These are phyloP conservation scores for Sclerotinia trifoliorum DNA, from an alignment of 2,329 filamentous ascomycete species.

Conservation along the genomic window DNA sequence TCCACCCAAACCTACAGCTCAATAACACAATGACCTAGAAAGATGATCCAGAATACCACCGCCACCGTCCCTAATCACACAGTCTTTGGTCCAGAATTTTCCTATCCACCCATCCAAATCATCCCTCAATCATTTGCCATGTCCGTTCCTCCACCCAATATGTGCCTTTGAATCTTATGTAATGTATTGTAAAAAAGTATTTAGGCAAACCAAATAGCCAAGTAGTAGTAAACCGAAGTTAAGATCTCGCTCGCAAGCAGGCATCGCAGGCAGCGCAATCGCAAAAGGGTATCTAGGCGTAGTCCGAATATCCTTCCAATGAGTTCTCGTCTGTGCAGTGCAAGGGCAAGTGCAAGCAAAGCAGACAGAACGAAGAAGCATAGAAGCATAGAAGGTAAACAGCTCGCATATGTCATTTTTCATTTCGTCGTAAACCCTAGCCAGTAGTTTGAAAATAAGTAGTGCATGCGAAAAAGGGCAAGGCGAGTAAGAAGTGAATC, in stretches of 20 bases:
- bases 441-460: constrained; percentile 9
- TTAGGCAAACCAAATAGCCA: neutral
- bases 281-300: constrained; percentile 18
- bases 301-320: neutral
- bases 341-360: constrained; percentile 5
- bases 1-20: neutral
- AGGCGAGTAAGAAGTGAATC: constrained; percentile 10
- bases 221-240: constrained; percentile 14
- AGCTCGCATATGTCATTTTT: constrained; percentile 17
- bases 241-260: constrained; percentile 13
- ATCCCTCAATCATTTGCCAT: constrained; percentile 6
- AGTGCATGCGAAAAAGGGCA: constrained; percentile 13
- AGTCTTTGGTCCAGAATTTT: constrained; percentile 13
- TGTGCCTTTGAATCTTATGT: constrained; percentile 6
- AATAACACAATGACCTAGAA: constrained; percentile 12
- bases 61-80: neutral
- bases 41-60: constrained; percentile 8
- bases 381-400: constrained; percentile 8
- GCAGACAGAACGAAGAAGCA: constrained; percentile 1
- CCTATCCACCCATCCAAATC: constrained; percentile 13
- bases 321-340: neutral
- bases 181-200: constrained; percentile 1
- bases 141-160: constrained; percentile 5
- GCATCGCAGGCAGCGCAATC: neutral
- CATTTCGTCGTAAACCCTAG: constrained; percentile 19